phyloP scores from a whole-genome alignment of 2,329 filamentous ascomycete genomes.

The Talaromyces pinophilus region DNA sequence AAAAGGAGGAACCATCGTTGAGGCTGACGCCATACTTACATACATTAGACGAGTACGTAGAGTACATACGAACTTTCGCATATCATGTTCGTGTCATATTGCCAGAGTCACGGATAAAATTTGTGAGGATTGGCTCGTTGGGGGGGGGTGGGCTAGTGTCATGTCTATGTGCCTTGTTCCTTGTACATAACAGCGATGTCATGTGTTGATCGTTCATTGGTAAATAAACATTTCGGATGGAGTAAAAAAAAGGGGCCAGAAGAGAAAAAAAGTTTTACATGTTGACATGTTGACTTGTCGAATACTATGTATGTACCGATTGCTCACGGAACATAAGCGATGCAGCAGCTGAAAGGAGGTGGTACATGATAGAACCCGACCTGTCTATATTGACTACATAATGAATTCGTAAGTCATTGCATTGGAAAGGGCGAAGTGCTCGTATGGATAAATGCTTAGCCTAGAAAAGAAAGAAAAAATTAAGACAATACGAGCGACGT shows the following conservation, averaged over 20 bases:
- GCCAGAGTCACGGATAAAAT: not conserved
- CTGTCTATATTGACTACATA: not conserved
- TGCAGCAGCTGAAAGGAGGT: not conserved
- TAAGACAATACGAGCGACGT: not conserved
- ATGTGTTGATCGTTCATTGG: slow-evolving; percentile 19
- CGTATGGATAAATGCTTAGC: not conserved
- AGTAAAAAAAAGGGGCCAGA: not conserved
- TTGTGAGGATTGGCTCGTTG: slow-evolving; percentile 5
- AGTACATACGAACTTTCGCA: not conserved
- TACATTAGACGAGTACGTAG: not conserved
- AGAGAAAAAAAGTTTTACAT: not conserved
- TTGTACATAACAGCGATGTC: not conserved
- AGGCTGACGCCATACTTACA: slow-evolving; percentile 13
- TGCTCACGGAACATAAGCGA: not conserved
- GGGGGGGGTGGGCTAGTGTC: not conserved
- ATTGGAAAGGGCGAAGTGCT: not conserved
- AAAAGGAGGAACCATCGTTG: not conserved
- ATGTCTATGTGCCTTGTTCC: slow-evolving; percentile 4
- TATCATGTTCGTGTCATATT: slow-evolving; percentile 1
- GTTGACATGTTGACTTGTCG: not conserved
- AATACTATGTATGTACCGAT: not conserved
- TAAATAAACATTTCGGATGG: not conserved
- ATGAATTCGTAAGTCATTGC: not conserved
- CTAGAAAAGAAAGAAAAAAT: too few species aligned
- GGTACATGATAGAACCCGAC: slow-evolving; percentile 11